Conservation (phyloP, 148 eudicot species). For the Arbutus unedo region DNA sequence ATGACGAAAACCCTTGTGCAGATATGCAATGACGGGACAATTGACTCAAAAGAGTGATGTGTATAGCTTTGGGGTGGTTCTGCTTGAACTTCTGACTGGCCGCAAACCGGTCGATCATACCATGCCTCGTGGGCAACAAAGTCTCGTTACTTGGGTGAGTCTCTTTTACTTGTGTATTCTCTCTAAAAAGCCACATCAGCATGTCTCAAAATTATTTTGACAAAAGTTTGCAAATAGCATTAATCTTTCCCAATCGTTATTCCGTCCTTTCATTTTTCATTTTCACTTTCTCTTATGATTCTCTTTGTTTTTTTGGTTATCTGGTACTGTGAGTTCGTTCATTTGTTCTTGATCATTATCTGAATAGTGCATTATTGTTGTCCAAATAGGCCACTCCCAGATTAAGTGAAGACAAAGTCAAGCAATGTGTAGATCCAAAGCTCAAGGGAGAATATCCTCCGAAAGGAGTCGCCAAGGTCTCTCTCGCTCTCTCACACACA, state of each 20-base stretch:
- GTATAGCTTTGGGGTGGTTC: slow-evolving; percentile 84
- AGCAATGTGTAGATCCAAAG: slow-evolving; percentile 74
- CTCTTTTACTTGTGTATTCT: background rate
- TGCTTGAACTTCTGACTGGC: slow-evolving; percentile 85
- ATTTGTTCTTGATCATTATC: too few species aligned
- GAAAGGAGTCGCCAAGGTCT: slow-evolving; percentile 61
- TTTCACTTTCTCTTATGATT: background rate
- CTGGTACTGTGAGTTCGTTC: too few species aligned
- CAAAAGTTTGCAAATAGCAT: too few species aligned
- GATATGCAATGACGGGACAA: slow-evolving; percentile 94
- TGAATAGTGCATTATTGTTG: background rate
- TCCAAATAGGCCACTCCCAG: slow-evolving; percentile 69
- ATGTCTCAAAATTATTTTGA: too few species aligned
- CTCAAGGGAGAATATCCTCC: slow-evolving; percentile 58
- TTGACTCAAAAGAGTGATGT: slow-evolving; percentile 85
- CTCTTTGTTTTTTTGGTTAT: background rate
- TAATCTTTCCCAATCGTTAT: background rate
- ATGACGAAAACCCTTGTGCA: slow-evolving; percentile 23
- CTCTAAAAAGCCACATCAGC: background rate
- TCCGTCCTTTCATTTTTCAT: background rate
- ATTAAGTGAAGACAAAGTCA: slow-evolving; percentile 89
- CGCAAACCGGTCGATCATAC: slow-evolving; percentile 90
- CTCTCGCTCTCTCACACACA: background rate
- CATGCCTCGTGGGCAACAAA: slow-evolving; percentile 86
- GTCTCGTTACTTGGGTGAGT: slow-evolving; percentile 87